A percentile compares a stretch with the other conserved stretches of the same genome.
These are phyloP conservation scores for Phytophthora cactorum DNA, from an alignment of 352 stramenopile genomes.

Conservation along the genomic window DNA sequence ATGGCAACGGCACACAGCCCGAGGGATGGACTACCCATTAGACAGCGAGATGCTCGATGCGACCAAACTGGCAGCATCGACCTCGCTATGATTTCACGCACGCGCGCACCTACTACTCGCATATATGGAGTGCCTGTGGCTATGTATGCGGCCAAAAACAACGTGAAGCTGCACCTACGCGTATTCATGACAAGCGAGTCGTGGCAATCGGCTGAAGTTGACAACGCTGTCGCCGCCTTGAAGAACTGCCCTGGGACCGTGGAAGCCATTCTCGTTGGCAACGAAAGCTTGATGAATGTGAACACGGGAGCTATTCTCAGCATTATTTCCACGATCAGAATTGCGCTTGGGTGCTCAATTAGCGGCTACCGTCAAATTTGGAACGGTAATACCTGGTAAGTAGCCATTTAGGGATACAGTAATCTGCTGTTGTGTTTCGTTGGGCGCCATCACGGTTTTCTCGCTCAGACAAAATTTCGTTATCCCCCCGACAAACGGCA, in stretches of 20 bases:
- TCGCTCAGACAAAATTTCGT: too few relatives aligned
- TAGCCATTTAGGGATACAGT: too few relatives aligned
- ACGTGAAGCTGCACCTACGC: conserved; percentile 62
- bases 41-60: conserved; percentile 24
- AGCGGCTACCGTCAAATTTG: conserved; percentile 54
- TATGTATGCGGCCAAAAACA: conserved; percentile 50
- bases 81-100: conserved; percentile 51
- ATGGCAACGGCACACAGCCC: conserved; percentile 61
- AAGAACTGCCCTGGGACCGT: conserved; percentile 52
- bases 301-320: conserved; percentile 37
- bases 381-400: conserved; percentile 27
- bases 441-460: too few relatives aligned
- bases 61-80: conserved; percentile 36
- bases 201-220: conserved; percentile 52
- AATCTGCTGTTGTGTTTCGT: too few relatives aligned
- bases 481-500: too few relatives aligned
- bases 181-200: conserved; percentile 57
- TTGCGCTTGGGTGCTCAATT: conserved; percentile 22
- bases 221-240: conserved; percentile 46
- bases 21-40: conserved; percentile 63
- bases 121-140: conserved; percentile 52
- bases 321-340: conserved; percentile 39
- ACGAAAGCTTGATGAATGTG: conserved; percentile 44
- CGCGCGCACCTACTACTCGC: conserved; percentile 66
- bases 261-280: conserved; percentile 56